A percentile compares a stretch with the other conserved stretches of the same genome.
These are phyloP conservation scores for Paxillus rubicundulus DNA, from an alignment of 768 basidiomycete genomes.

Conservation along the genomic window DNA sequence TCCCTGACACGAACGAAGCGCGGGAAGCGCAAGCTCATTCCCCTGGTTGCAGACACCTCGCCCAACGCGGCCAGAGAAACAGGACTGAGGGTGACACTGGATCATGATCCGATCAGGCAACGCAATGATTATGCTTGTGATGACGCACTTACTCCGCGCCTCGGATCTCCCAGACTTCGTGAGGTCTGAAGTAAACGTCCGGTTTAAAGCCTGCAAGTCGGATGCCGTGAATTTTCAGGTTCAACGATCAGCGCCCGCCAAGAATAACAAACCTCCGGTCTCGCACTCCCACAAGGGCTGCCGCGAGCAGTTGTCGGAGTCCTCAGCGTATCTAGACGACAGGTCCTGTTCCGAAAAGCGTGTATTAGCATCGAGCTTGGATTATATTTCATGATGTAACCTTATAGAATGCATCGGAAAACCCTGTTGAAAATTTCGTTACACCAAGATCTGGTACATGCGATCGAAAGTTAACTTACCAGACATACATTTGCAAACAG, in stretches of 20 bases:
- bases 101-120: conserved; percentile 6
- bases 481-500: conserved; percentile 89
- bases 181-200: conserved; percentile 66
- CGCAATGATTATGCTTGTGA: no score
- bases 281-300: conserved; percentile 59
- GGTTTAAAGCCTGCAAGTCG: conserved; percentile 53
- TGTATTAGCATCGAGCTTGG: not conserved
- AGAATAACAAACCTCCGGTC: conserved; percentile 50
- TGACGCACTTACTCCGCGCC: conserved; percentile 58
- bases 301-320: conserved; percentile 51
- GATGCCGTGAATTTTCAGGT: not conserved
- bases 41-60: conserved; percentile 53
- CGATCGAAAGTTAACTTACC: conserved; percentile 38
- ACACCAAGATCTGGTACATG: not conserved
- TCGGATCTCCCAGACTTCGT: conserved; percentile 87
- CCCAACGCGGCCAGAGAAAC: conserved; percentile 78
- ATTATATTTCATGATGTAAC: conserved; percentile 30
- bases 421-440: conserved; percentile 46
- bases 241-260: not conserved
- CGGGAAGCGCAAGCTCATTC: conserved; percentile 85
- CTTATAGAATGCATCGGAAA: conserved; percentile 82
- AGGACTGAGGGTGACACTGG: conserved; percentile 79
- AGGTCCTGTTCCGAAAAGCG: conserved; percentile 47
- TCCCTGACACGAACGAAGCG: conserved; percentile 72
- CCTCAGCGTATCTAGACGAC: conserved; percentile 59